phyloP scores from a whole-genome alignment of 2,329 filamentous ascomycete genomes.

The Botrytis porri region DNA sequence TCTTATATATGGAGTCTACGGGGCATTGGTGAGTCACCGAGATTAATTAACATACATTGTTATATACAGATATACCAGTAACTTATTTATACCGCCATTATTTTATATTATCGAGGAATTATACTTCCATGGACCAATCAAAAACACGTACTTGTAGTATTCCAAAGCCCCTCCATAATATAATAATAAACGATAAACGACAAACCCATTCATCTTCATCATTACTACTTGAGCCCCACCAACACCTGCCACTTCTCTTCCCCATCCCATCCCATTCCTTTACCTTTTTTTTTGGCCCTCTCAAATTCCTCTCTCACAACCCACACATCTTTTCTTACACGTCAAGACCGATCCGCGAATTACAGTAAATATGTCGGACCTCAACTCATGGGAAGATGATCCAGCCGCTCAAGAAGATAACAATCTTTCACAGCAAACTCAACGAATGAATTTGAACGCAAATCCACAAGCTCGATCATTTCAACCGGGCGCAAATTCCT shows the following conservation, averaged over 20 bases:
- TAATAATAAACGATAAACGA: not conserved
- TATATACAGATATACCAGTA: no score
- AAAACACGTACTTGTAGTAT: no score
- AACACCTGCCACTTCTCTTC: slow-evolving; percentile 7
- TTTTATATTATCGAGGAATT: no score
- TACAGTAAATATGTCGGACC: slow-evolving; percentile 67
- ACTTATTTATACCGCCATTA: no score
- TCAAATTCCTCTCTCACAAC: not conserved
- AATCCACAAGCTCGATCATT: slow-evolving; percentile 50
- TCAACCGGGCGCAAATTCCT: slow-evolving; percentile 64
- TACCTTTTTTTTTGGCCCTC: not conserved
- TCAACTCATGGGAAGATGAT: slow-evolving; percentile 94
- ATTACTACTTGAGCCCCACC: slow-evolving; percentile 3
- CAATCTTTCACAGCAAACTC: slow-evolving; percentile 71
- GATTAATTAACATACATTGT: no score
- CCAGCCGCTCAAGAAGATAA: slow-evolving; percentile 68
- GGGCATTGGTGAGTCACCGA: not conserved
- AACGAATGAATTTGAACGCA: slow-evolving; percentile 70
- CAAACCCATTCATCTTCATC: not conserved
- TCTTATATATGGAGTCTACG: not conserved
- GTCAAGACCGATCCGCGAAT: not conserved
- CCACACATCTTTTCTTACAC: not conserved
- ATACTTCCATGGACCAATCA: no score
- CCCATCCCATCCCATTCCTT: not conserved
- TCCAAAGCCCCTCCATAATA: slow-evolving; percentile 9